Evolutionary conservation across 2,329 filamentous ascomycete species (phyloP).

Genomic region (Cordyceps javanica): DNA sequence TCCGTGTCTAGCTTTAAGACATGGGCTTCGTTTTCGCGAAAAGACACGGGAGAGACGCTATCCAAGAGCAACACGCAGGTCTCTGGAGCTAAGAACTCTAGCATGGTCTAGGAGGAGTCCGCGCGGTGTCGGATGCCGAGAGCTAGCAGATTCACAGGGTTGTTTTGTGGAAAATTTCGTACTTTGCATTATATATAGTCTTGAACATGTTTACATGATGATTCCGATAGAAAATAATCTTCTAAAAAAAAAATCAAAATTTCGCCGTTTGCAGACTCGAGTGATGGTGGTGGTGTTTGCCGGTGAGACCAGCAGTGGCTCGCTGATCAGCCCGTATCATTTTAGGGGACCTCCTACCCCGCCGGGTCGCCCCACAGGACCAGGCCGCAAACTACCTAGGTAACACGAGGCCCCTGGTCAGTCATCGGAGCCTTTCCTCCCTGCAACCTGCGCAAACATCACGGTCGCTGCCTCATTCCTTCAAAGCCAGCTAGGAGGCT

Average conservation of each 20-base stretch:
- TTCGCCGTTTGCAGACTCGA: too few species aligned
- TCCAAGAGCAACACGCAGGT: slow-evolving; percentile 1
- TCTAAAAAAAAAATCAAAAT: not conserved
- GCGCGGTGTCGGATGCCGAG: too few species aligned
- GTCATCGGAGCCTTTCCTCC: not conserved
- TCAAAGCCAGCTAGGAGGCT: not conserved
- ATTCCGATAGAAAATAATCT: not conserved
- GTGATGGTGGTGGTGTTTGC: too few species aligned
- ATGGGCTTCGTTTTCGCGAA: slow-evolving; percentile 37
- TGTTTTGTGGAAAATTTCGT: not conserved
- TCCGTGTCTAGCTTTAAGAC: slow-evolving; percentile 47
- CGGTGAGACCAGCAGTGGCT: too few species aligned
- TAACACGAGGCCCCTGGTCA: not conserved
- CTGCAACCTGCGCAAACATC: not conserved
- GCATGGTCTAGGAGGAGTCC: not conserved
- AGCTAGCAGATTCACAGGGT: too few species aligned
- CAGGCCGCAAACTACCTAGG: not conserved
- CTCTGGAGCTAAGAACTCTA: slow-evolving; percentile 4
- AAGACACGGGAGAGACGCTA: slow-evolving; percentile 34
- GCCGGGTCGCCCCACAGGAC: not conserved
- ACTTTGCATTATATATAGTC: not conserved
- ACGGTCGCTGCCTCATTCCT: not conserved
- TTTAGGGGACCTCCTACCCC: not conserved
- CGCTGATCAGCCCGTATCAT: too few species aligned
- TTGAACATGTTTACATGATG: not conserved